Evolutionary conservation across 2,329 filamentous ascomycete species (phyloP), one percentile per base, ranked within the genome.

Genomic region (Tolypocladium album): DNA sequence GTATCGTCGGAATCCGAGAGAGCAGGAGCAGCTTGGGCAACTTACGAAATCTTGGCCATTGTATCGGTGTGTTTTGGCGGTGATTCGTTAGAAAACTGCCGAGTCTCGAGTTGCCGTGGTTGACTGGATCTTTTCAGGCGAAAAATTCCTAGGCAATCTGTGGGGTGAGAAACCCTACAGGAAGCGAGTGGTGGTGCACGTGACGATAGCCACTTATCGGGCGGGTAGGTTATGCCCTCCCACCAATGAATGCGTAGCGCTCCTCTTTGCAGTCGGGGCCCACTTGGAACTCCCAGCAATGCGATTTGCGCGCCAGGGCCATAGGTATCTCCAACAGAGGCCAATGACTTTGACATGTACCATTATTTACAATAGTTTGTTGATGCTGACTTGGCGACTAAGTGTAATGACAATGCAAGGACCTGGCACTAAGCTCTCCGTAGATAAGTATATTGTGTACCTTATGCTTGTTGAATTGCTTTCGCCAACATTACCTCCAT

Each of bases 31-130:
- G 61, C 62, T 57, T 45, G 61, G 61, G 47, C 58, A 34, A 84
- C 82, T 79, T 80, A 85, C 82, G 82, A 84, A 68, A 80, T 71
- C 78, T 85, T 85, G 76, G 82, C 82, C 82, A 85, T 85, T 82
- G 76, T 79, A 74, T 78, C 75, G 75, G 77, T 74, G 74, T 75
- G 70, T 72, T 69, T 72, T 70, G 74, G 70, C 72, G 74, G 75
- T 74, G 71, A 67, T 72, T 74, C 71, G 71, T 73, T 64, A 68
- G 65, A 66, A 71, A 62, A 69, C 67, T 73, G 68, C 71, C 72
- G 69, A 68, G 67, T 73, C 68, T 70, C 70, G 67, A 67, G 66
- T 67, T 71, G 69, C 70, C 68, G 70, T 74, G 70, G 70, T 72
- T 67, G 70, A 66, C 68, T 68, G 65, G 64, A 68, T 65, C 66